Evolutionary conservation across 2,329 filamentous ascomycete genomes (phyloP), one percentile per base, ranked within the genome.

Genomic region (Cladophialophora immunda): DNA sequence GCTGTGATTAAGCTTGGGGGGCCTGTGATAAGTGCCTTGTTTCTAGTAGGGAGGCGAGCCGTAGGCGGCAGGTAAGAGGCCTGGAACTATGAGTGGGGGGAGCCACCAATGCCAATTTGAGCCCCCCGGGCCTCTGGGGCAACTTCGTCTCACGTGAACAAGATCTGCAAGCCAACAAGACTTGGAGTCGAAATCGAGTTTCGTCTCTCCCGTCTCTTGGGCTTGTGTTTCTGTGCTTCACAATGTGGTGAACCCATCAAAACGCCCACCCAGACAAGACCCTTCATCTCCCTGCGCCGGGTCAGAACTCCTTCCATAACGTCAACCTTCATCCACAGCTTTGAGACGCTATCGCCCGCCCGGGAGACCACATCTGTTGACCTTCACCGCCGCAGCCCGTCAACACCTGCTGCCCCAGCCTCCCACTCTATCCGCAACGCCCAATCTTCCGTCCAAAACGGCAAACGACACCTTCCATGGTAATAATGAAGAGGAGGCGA

Each of bases 371-470:
- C 34, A 25, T 19, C 58, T 56, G 38, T 41, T 41, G 38, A 29
- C 62, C 54, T 64, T 64, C 64, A 67, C 64, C 64, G 64, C 58
- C 55, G 34, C 29, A 36, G 25, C 50, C 29, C 61, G 32, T 22
- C 57, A 45, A 52, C 50, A 54, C 55, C 53, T 29, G 32, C 58
- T 50, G 22, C 19, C 36, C 64, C 68, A 62, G 58, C 69, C 68
- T 55, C 69, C 68, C 47, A 36, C 34, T 58, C 65, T 70, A 62
- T 66, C 64, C 64, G 58, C 59, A 15, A 58, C 47, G 17, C 17
- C 52, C 55, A 45, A 4, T 25, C 30, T 73, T 71, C 73, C 64
- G 55, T 70, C 72, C 65, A 67, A 70, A 59, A 71, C 68, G 68
- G 67, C 67, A 47, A 64, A 64, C 53, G 67, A 60, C 59, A 67